Percentiles rank a stretch among this genome's conserved stretches.
Conservation (phyloP, 495 filamentous ascomycete species). For the Talaromyces ruber region DNA sequence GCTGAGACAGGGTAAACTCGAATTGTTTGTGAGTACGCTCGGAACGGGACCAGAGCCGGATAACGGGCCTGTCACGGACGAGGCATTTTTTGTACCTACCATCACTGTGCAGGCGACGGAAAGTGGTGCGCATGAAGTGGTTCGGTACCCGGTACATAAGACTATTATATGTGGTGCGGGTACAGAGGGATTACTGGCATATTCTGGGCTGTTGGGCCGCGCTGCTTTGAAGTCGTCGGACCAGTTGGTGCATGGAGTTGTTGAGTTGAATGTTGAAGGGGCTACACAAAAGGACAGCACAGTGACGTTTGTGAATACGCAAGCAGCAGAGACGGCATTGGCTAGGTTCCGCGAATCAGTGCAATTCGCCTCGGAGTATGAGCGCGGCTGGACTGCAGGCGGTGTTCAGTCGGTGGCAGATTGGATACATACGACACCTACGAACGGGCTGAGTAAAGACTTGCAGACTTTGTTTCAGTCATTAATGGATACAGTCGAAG, state of each 20-base stretch:
- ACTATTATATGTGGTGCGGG: slow-evolving; percentile 68
- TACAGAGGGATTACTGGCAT: slow-evolving; percentile 41
- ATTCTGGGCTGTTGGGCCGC: slow-evolving; percentile 34
- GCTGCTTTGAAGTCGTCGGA: slow-evolving; percentile 25
- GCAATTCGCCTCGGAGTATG: slow-evolving; percentile 58
- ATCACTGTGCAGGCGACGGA: slow-evolving; percentile 57
- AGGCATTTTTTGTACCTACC: slow-evolving; percentile 59
- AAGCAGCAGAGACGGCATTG: slow-evolving; percentile 48
- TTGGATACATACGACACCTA: slow-evolving; percentile 52
- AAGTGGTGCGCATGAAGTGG: slow-evolving; percentile 48
- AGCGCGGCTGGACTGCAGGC: slow-evolving; percentile 65
- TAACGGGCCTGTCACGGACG: slow-evolving; percentile 41
- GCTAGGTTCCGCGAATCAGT: slow-evolving; percentile 57
- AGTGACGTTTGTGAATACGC: slow-evolving; percentile 46
- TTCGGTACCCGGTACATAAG: slow-evolving; percentile 81
- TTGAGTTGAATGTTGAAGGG: slow-evolving; percentile 39
- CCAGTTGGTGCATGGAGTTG: slow-evolving; percentile 42
- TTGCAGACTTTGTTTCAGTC: slow-evolving; percentile 59
- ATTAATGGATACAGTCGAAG: slow-evolving; percentile 49
- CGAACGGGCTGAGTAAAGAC: slow-evolving; percentile 47
- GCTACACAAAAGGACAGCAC: slow-evolving; percentile 15
- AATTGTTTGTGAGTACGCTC: slow-evolving; percentile 64
- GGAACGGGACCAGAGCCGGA: slow-evolving; percentile 28
- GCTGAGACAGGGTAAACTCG: slow-evolving; percentile 60
- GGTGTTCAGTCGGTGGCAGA: slow-evolving; percentile 54